These are phyloP conservation scores for Circinella minor DNA, from an alignment of 371 early-diverging fungal species.

Conservation along the genomic window DNA sequence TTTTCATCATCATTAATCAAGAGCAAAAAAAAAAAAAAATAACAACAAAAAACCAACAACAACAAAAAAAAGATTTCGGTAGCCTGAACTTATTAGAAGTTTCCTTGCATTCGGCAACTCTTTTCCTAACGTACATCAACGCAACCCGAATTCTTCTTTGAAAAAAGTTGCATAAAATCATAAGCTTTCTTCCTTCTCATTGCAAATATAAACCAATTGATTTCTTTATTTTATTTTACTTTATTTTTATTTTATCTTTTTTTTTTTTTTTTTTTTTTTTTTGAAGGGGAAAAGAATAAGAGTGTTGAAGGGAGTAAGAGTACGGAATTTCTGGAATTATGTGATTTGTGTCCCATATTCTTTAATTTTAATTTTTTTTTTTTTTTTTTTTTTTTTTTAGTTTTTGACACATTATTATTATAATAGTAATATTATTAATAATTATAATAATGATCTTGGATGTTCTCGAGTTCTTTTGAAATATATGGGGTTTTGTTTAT, in stretches of 20 bases:
- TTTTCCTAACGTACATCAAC: neutral
- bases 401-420: too few relatives aligned
- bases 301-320: neutral
- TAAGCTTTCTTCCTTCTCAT: neutral
- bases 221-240: too few relatives aligned
- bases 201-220: too few relatives aligned
- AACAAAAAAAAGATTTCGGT: neutral
- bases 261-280: too few relatives aligned
- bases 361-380: neutral
- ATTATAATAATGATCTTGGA: too few relatives aligned
- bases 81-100: conserved; percentile 13
- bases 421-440: too few relatives aligned
- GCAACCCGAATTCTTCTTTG: neutral
- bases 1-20: neutral
- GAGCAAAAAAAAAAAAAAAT: neutral
- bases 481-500: too few relatives aligned
- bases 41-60: neutral
- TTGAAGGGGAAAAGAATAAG: too few relatives aligned
- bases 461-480: too few relatives aligned
- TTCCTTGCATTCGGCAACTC: conserved; percentile 16
- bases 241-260: neutral
- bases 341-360: neutral
- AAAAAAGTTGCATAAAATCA: conserved; percentile 6
- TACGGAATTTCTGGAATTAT: conserved; percentile 1
- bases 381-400: neutral